These are phyloP conservation scores for Oemleria cerasiformis DNA, from an alignment of 306 rosid genomes.

Conservation along the genomic window DNA sequence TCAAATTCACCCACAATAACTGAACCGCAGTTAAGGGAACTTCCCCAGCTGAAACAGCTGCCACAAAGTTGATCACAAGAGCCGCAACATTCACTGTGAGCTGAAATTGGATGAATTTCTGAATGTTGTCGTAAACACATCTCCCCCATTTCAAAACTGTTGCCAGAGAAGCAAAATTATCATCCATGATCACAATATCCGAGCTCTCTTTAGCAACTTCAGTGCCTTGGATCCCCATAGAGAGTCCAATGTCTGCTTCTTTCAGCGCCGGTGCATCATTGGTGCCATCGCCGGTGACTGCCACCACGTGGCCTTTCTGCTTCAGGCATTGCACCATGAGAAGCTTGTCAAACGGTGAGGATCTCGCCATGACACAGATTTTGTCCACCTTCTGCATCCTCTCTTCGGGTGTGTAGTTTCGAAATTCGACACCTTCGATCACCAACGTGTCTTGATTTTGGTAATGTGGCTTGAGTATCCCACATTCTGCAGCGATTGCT, in stretches of 20 bases:
- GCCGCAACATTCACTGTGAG: slow-evolving; percentile 12
- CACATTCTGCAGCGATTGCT: slow-evolving; percentile 39
- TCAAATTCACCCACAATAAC: slow-evolving; percentile 26
- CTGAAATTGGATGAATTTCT: slow-evolving; percentile 85
- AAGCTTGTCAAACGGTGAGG: not conserved
- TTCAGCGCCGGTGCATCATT: not conserved
- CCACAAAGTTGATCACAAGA: not conserved
- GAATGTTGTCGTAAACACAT: slow-evolving; percentile 71
- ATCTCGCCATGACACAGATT: not conserved
- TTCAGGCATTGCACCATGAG: slow-evolving; percentile 2
- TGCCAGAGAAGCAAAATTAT: slow-evolving; percentile 81
- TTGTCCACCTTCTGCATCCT: not conserved
- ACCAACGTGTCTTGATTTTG: not conserved
- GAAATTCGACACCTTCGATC: not conserved
- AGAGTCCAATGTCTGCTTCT: slow-evolving; percentile 79
- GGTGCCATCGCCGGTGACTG: not conserved
- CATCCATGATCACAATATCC: slow-evolving; percentile 89
- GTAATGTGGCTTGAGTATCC: slow-evolving; percentile 26
- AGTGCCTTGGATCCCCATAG: slow-evolving; percentile 90
- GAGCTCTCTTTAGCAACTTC: slow-evolving; percentile 96
- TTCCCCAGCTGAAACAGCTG: slow-evolving; percentile 41
- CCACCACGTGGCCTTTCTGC: not conserved
- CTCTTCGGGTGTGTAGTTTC: not conserved
- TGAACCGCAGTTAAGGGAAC: slow-evolving; percentile 86
- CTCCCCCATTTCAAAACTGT: slow-evolving; percentile 86